Base-by-base conservation (phyloP, 2,329 filamentous ascomycete genomes). In the Nectriaceae sp. region DNA sequence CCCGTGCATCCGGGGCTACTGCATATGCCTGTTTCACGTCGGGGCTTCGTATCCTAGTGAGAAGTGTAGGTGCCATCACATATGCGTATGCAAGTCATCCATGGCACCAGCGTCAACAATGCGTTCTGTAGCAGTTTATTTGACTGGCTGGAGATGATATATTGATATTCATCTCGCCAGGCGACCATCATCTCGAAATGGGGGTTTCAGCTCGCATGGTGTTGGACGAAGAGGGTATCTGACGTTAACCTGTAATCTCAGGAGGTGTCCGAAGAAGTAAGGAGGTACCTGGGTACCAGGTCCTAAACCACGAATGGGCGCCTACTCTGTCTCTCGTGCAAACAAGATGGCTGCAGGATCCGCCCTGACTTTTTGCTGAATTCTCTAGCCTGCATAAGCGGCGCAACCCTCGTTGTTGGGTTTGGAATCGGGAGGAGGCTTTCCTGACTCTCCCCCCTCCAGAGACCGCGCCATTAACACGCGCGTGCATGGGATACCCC, bases 341-440 rank as follows among this genome's bases (percentile, higher is more conserved):
- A 60, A 58, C 50, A 49, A 53, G 54, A 59, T 42, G 46, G 52
- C 47, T 50, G 50, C 52, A 52, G 47, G 52, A 53, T 53, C 50
- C 55, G 52, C 49, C 46, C 45, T 48, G 47, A 53, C 47, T 49
- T 16, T 52, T 52, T 56, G 39, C 59, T 58, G 51, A 47, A 57
- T 55, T 53, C 42, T 60, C 53, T 48, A 63, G 53, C 51, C 43
- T 63, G 64, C 64, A 66, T 65, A 61, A 64, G 62, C 61, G 59
- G 56, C 59, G 52, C 57, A 57, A 55, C 55, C 52, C 35, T 42
- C 50, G 24, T 40, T 20, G 44, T 37, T 44, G 42, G 42, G 44
- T 38, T 18, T 49, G 46, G 45, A 50, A 44, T 47, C 54, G 49
- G 45, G 44, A 35, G 26, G n/a, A n/a, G 33, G 19, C 46, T 47